Percentiles rank a stretch among this genome's conserved stretches.
phyloP scores from a whole-genome alignment of 2,329 filamentous ascomycete species.

The Graphilbum sp. region DNA sequence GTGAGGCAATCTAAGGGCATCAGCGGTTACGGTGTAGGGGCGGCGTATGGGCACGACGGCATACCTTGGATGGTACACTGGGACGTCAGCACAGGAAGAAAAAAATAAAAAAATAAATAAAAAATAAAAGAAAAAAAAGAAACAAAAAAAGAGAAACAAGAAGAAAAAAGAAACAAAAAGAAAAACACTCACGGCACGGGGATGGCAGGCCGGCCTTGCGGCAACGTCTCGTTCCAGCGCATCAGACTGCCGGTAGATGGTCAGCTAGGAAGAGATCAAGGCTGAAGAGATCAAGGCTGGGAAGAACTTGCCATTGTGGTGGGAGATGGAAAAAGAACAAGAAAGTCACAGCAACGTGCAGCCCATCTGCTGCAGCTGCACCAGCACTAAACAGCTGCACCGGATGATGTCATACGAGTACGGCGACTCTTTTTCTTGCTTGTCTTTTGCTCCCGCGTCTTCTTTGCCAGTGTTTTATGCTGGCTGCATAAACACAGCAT shows the following conservation, averaged over 20 bases:
- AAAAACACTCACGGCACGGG: constrained; percentile 48
- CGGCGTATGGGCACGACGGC: not conserved
- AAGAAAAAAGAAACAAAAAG: not conserved
- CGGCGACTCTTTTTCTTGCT: too few species aligned
- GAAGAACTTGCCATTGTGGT: too few species aligned
- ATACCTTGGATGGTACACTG: constrained; percentile 47
- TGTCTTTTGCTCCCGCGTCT: too few species aligned
- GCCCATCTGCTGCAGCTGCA: too few species aligned
- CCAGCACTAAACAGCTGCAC: too few species aligned
- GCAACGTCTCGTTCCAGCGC: constrained; percentile 51
- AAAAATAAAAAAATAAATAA: not conserved
- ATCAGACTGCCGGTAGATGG: not conserved
- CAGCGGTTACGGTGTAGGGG: constrained; percentile 1
- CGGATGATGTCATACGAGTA: too few species aligned
- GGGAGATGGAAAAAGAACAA: too few species aligned
- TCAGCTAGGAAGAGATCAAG: too few species aligned
- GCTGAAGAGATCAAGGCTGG: not conserved
- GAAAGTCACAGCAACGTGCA: too few species aligned
- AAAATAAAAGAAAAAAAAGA: not conserved
- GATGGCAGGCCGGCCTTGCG: constrained; percentile 67
- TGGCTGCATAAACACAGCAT: too few species aligned
- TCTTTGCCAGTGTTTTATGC: too few species aligned
- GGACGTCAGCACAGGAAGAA: not conserved
- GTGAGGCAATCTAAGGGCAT: constrained; percentile 54
- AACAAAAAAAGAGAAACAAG: constrained; percentile 2